Base-by-base conservation (phyloP, 1,284 basidiomycete genomes). In the Inonotus hispidus region DNA sequence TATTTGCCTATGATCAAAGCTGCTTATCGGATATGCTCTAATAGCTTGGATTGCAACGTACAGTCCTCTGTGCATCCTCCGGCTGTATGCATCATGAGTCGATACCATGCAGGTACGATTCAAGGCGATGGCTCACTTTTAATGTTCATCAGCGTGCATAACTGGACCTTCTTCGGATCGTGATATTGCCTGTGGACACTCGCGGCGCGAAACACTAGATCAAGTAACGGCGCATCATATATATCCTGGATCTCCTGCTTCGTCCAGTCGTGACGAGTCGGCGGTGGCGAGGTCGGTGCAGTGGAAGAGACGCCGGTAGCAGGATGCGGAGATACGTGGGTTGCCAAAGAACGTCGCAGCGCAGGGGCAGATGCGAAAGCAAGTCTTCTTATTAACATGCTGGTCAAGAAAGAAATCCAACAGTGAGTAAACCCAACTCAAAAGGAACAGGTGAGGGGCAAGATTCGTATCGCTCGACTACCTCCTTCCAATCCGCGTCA, bases 141-240 rank as follows among this genome's bases (percentile, higher is more conserved):
- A 76, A 99, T 99, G 73, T 98, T 99, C 92, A 98, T 95, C 35
- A 99, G 82, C 1, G 96, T 98, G 72, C 95, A 98, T 25, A 99
- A 82, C 77, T 99, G 96, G 38, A 99, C 86, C 75, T 96, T 92
- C 67, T 77, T 83, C 38, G 93, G 87, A 73, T 96, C 91, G 67
- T 98, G 93, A 72, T 93, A 80, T 70, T 87, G 79, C 66, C 95
- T 81, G 75, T 98, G 96, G 23, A 96, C 84, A 2, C 82, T 74
- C 49, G 92, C 90, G 49, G 94, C 88, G 58, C 85, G 83, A 73
- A 89, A 96, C 63, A 96, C 86, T 62, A 95, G 87, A 58, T 94
- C 90, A 68, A 98, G 82, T 59, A 98, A 73, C 3, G 94, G 91
- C 8, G 78, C 80, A 69, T 93, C 82, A 69, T 90, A 95, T 56